These are phyloP conservation scores for Trypanosoma grayi DNA, from an alignment of 208 protist species.

Conservation along the genomic window DNA sequence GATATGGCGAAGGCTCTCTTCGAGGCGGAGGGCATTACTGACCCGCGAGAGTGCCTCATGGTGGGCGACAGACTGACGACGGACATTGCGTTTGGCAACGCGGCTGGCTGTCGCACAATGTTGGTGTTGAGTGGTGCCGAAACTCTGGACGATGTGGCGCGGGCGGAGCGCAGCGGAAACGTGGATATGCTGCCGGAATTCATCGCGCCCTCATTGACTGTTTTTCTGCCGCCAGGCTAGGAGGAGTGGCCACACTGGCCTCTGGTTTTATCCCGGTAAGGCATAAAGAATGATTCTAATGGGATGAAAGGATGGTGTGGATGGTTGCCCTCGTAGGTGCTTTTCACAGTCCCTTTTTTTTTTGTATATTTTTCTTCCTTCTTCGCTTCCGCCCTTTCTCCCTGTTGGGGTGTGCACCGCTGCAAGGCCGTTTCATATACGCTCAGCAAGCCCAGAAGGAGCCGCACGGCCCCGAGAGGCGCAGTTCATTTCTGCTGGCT, in stretches of 20 bases:
- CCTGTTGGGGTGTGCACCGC: no score
- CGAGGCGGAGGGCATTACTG: constrained; percentile 38
- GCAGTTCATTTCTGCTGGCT: no score
- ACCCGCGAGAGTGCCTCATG: constrained; percentile 64
- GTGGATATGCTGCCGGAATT: constrained; percentile 45
- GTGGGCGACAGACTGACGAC: constrained; percentile 76
- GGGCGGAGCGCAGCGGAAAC: constrained; percentile 29
- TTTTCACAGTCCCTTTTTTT: neutral
- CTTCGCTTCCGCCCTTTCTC: neutral
- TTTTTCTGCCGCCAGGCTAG: constrained; percentile 28
- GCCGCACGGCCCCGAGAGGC: no score
- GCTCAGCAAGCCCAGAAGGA: no score
- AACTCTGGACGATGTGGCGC: constrained; percentile 34
- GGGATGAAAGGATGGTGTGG: no score
- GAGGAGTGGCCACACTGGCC: neutral
- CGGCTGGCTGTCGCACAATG: constrained; percentile 50
- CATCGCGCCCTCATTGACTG: constrained; percentile 56
- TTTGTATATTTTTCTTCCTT: neutral
- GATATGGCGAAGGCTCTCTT: constrained; percentile 65
- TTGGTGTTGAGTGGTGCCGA: constrained; percentile 69
- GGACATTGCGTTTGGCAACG: constrained; percentile 76
- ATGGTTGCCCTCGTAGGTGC: no score
- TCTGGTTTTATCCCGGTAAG: constrained; percentile 4
- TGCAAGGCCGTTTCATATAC: no score
- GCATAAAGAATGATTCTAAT: no score